Percentiles rank a stretch among this genome's conserved stretches.
Evolutionary conservation across 805 yeast species (phyloP).

Genomic region (Ogataea saltuana): DNA sequence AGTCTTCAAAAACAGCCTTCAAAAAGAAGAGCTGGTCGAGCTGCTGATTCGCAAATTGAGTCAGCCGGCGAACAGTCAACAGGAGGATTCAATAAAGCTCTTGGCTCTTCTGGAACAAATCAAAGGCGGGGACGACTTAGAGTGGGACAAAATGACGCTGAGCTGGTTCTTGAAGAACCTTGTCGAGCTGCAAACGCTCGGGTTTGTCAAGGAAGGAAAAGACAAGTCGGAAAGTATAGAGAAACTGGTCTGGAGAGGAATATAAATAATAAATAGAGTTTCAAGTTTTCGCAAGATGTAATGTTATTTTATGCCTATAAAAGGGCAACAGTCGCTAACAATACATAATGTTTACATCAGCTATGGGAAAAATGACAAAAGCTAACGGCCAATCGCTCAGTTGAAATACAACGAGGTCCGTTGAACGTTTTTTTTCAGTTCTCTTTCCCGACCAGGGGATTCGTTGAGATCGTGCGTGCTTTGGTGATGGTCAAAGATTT

Average conservation of each 20-base stretch:
- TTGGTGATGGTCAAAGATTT: constrained; percentile 12
- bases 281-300: not conserved
- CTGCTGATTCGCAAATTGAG: constrained; percentile 15
- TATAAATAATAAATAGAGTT: constrained; percentile 32
- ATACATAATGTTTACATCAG: no score
- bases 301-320: no score
- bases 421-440: constrained; percentile 10
- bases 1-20: constrained; percentile 38
- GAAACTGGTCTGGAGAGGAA: constrained; percentile 69
- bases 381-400: constrained; percentile 5
- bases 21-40: constrained; percentile 19
- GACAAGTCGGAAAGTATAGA: constrained; percentile 67
- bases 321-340: no score
- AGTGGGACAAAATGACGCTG: constrained; percentile 64
- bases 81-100: constrained; percentile 1
- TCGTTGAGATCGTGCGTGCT: constrained; percentile 2
- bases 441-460: constrained; percentile 1
- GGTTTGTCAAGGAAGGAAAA: constrained; percentile 62
- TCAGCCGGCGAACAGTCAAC: not conserved
- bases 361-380: no score
- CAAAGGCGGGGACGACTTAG: constrained; percentile 40
- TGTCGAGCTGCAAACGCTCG: constrained; percentile 67
- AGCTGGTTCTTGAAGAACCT: constrained; percentile 77
- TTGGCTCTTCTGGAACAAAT: constrained; percentile 19
- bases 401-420: constrained; percentile 27